A percentile compares a stretch with the other conserved stretches of the same genome.
Evolutionary conservation across 148 eudicot genomes (phyloP).

Genomic region (Arctostaphylos glauca): DNA sequence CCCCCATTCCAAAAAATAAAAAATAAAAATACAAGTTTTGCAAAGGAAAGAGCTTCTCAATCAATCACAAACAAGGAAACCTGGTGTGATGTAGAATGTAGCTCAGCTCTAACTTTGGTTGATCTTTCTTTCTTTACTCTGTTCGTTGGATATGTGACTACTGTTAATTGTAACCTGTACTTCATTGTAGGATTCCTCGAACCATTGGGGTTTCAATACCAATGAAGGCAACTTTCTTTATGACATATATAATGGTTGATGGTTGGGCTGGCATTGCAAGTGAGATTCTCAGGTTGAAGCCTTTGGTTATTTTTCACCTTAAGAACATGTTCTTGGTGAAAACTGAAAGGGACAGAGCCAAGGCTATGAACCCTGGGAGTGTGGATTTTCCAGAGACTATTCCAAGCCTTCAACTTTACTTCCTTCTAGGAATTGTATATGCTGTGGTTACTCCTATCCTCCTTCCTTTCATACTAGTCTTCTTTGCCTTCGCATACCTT

Average conservation of each 20-base stretch:
- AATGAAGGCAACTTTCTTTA: slow-evolving; percentile 97
- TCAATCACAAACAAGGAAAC: too few species aligned
- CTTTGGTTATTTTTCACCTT: slow-evolving; percentile 73
- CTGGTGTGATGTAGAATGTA: slow-evolving; percentile 8
- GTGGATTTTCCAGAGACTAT: slow-evolving; percentile 74
- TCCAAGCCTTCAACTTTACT: slow-evolving; percentile 85
- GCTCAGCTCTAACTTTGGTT: neutral
- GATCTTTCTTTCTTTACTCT: neutral
- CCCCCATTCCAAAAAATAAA: neutral
- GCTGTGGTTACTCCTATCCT: slow-evolving; percentile 89
- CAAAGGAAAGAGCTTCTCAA: neutral
- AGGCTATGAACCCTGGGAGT: slow-evolving; percentile 90
- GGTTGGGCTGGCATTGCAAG: slow-evolving; percentile 97
- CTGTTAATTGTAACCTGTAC: neutral
- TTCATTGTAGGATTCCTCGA: slow-evolving; percentile 63
- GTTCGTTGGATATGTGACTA: neutral
- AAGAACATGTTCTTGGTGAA: slow-evolving; percentile 92
- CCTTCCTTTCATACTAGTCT: slow-evolving; percentile 81
- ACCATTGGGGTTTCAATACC: slow-evolving; percentile 94
- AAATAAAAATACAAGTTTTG: neutral
- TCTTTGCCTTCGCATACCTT: slow-evolving; percentile 84
- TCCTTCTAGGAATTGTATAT: slow-evolving; percentile 87
- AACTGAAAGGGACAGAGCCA: slow-evolving; percentile 85
- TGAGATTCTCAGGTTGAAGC: slow-evolving; percentile 85
- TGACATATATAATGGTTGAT: slow-evolving; percentile 95